Evolutionary conservation across 179 eudicot species (phyloP).

Genomic region (Sideroxylon spinosum): DNA sequence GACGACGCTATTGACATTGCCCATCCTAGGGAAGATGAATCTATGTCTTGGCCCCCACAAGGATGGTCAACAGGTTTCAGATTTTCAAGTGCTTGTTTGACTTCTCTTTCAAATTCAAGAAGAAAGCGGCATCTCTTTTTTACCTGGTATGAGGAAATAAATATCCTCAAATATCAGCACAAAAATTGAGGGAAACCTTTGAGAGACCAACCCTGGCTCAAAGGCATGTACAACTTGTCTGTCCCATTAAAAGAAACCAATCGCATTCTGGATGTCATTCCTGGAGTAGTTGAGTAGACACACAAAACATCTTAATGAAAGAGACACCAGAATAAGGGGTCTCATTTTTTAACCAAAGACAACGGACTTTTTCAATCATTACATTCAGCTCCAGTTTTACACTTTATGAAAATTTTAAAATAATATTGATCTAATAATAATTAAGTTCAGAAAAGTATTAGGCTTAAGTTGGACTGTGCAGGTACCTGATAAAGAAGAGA

Average conservation of each 20-base stretch:
- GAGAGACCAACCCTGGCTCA: not conserved
- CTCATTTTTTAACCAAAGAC: not conserved
- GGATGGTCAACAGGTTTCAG: slow-evolving; percentile 61
- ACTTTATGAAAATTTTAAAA: not conserved
- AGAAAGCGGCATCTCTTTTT: slow-evolving; percentile 94
- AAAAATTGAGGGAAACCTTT: not conserved
- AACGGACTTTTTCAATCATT: not conserved
- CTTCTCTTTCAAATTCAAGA: slow-evolving; percentile 70
- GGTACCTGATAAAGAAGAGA: slow-evolving; percentile 84
- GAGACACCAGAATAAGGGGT: not conserved
- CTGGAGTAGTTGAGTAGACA: not conserved
- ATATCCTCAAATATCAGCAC: not conserved
- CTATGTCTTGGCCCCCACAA: slow-evolving; percentile 69
- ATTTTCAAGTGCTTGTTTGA: slow-evolving; percentile 46
- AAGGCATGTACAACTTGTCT: not conserved
- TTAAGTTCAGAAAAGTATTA: not conserved
- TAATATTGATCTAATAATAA: not conserved
- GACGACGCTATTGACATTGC: slow-evolving; percentile 97
- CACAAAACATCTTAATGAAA: not conserved
- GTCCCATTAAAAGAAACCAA: slow-evolving; percentile 9
- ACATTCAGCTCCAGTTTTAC: not conserved
- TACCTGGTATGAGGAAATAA: slow-evolving; percentile 40
- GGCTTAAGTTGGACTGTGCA: not conserved
- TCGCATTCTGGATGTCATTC: not conserved
- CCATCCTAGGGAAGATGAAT: slow-evolving; percentile 93